Conservation (phyloP, 192 early-diverging fungal species). For the Mortierella alpina region DNA sequence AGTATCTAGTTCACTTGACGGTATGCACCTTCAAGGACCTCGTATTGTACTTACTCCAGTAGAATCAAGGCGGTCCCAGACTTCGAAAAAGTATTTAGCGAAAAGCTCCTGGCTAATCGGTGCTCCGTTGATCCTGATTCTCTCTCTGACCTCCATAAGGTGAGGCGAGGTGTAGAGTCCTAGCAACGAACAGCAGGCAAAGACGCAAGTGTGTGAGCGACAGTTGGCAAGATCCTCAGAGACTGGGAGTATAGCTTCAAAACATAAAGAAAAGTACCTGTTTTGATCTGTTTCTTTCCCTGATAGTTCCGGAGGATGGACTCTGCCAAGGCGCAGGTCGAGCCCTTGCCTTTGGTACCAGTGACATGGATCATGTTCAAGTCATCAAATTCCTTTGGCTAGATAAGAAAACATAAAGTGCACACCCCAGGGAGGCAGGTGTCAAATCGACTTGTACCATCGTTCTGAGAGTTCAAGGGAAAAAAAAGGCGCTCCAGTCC, state of each 20-base stretch:
- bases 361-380: conserved; percentile 85
- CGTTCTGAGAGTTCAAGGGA: background rate
- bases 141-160: conserved; percentile 89
- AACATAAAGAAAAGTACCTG: conserved; percentile 14
- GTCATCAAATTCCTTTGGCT: conserved; percentile 74
- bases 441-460: background rate
- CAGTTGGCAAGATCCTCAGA: background rate
- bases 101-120: conserved; percentile 74
- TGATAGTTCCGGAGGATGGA: conserved; percentile 73
- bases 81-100: conserved; percentile 87
- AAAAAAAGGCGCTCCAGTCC: background rate
- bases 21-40: background rate
- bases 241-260: background rate
- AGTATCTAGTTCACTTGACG: background rate
- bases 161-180: conserved; percentile 97
- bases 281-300: conserved; percentile 37
- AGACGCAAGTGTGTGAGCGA: background rate
- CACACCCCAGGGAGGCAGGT: background rate
- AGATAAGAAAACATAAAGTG: background rate
- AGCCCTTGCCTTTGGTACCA: conserved; percentile 91
- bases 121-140: conserved; percentile 91
- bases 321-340: conserved; percentile 83
- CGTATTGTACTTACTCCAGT: conserved; percentile 37
- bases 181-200: conserved; percentile 10
- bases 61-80: conserved; percentile 78